phyloP scores from a whole-genome alignment of 305 asterid species.

The Lippia alba region DNA sequence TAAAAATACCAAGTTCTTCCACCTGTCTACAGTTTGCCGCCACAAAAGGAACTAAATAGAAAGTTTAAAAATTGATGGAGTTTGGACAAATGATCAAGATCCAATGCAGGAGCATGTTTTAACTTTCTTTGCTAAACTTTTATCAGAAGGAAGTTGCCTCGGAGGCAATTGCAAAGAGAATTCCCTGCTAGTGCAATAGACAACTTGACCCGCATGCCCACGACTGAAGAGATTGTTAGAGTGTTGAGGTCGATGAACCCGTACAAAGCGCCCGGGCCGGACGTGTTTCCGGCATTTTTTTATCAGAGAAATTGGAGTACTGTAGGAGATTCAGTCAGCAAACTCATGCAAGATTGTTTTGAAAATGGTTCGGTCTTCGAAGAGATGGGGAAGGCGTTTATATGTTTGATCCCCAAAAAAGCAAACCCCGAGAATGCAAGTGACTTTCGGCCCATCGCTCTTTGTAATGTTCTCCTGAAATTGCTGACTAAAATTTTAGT shows the following conservation, averaged over 20 bases:
- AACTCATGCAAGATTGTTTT: not conserved
- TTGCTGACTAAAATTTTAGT: not conserved
- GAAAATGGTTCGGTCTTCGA: not conserved
- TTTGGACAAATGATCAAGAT: not conserved
- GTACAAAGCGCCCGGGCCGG: not conserved
- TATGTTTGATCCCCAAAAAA: not conserved
- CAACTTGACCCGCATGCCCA: no score
- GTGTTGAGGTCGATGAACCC: not conserved
- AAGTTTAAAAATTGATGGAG: not conserved
- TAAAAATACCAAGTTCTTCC: not conserved
- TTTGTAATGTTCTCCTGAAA: conserved; percentile 3
- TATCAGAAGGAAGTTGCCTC: not conserved
- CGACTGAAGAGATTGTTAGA: no score
- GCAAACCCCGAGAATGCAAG: not conserved
- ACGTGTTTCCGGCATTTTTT: conserved; percentile 1
- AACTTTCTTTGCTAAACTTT: not conserved
- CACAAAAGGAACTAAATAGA: not conserved
- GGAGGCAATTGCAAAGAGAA: no score
- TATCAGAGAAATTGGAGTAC: conserved; percentile 8
- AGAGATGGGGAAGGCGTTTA: not conserved
- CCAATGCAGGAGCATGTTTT: not conserved
- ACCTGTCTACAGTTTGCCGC: not conserved
- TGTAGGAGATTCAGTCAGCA: not conserved
- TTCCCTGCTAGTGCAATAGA: no score
- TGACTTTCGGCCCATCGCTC: not conserved